phyloP scores from a whole-genome alignment of 352 stramenopile genomes.

The Phytophthora litchii region DNA sequence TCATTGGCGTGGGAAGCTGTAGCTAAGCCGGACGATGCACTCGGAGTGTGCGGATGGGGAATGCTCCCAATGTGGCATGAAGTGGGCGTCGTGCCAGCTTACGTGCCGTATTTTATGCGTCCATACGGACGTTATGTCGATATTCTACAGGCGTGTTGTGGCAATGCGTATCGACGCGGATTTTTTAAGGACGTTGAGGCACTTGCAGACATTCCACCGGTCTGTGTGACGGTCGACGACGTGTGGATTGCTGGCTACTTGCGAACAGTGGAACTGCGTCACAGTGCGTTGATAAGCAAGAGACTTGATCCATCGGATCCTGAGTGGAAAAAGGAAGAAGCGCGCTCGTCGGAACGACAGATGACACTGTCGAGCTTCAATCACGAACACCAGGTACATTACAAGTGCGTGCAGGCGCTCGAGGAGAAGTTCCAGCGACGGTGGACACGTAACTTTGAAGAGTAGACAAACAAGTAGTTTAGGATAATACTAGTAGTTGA shows the following conservation, averaged over 20 bases:
- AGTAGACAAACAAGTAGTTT: constrained; percentile 19
- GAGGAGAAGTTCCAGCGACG: constrained; percentile 62
- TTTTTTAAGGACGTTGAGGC: constrained; percentile 79
- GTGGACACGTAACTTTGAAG: constrained; percentile 78
- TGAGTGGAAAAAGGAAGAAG: constrained; percentile 70
- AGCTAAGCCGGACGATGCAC: constrained; percentile 55
- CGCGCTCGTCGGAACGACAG: constrained; percentile 40
- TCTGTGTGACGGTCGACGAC: constrained; percentile 84
- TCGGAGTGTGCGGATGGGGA: constrained; percentile 83
- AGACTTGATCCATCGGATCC: constrained; percentile 71
- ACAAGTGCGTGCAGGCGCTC: constrained; percentile 83
- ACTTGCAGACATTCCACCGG: constrained; percentile 63
- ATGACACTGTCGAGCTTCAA: constrained; percentile 86
- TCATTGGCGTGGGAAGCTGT: constrained; percentile 74
- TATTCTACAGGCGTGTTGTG: constrained; percentile 74
- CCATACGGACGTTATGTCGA: constrained; percentile 74
- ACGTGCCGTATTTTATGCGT: constrained; percentile 86
- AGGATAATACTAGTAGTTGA: too few relatives aligned
- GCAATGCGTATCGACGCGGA: constrained; percentile 73
- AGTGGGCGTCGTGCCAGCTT: constrained; percentile 79
- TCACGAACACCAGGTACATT: constrained; percentile 81
- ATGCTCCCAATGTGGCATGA: constrained; percentile 77
- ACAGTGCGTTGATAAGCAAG: constrained; percentile 79
- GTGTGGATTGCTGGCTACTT: constrained; percentile 86
- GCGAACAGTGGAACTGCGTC: constrained; percentile 60